Evolutionary conservation across 805 yeast species (phyloP).

Genomic region (Cephaloascus fragrans): DNA sequence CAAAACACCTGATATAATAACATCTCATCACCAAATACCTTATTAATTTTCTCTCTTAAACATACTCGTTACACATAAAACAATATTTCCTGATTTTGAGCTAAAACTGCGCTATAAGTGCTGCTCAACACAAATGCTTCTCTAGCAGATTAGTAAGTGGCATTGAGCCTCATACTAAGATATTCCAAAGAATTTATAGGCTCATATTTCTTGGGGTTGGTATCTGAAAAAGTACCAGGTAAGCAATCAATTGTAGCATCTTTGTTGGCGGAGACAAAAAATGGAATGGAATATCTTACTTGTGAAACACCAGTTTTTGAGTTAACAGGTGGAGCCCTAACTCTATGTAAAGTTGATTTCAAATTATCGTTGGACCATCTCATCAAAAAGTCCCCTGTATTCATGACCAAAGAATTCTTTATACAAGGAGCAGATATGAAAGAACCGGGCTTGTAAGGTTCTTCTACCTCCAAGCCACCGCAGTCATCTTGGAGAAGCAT

Average conservation of each 20-base stretch:
- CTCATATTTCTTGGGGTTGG: slow-evolving; percentile 13
- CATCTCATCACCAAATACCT: no score
- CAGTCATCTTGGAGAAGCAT: slow-evolving; percentile 18
- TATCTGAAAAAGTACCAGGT: slow-evolving; percentile 12
- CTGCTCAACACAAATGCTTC: no score
- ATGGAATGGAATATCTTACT: slow-evolving; percentile 16
- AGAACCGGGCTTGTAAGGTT: slow-evolving; percentile 13
- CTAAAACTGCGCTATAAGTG: no score
- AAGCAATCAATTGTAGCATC: slow-evolving; percentile 11
- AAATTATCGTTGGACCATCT: slow-evolving; percentile 27
- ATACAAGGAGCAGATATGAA: slow-evolving; percentile 23
- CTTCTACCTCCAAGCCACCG: slow-evolving; percentile 27
- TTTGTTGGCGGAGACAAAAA: slow-evolving; percentile 14
- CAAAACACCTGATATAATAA: no score
- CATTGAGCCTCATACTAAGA: slow-evolving; percentile 9
- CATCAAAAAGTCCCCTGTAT: slow-evolving; percentile 26
- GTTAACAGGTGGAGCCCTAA: slow-evolving; percentile 14
- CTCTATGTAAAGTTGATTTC: slow-evolving; percentile 29
- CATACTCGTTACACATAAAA: no score
- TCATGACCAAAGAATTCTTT: slow-evolving; percentile 21
- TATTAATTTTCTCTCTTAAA: no score
- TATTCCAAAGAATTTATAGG: slow-evolving; percentile 14
- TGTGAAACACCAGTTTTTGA: slow-evolving; percentile 8
- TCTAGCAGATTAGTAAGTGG: slow-evolving; percentile 8
- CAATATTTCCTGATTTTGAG: no score